Evolutionary conservation across 352 stramenopile genomes (phyloP).

Genomic region (Globisporangium carolinianum): DNA sequence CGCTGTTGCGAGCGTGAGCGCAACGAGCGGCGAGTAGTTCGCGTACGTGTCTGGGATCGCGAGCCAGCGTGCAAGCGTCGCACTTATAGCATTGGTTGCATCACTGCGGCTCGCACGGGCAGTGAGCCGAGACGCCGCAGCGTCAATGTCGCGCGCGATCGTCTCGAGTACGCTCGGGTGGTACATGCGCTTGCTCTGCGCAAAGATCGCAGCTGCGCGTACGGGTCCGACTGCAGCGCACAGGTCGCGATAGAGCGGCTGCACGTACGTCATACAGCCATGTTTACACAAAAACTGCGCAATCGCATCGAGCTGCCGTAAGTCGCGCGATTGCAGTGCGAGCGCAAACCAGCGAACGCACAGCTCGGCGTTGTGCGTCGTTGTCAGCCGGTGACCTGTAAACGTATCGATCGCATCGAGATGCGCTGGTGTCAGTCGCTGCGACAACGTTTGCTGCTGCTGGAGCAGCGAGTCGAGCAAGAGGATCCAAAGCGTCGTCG

Average conservation of each 20-base stretch:
- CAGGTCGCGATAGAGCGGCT: neutral
- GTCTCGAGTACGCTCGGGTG: neutral
- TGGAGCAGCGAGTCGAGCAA: conserved; percentile 45
- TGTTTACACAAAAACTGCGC: neutral
- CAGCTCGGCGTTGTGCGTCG: conserved; percentile 49
- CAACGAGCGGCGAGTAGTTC: conserved; percentile 19
- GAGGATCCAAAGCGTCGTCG: conserved; percentile 36
- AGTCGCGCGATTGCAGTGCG: conserved; percentile 21
- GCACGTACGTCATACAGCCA: neutral
- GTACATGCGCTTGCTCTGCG: neutral
- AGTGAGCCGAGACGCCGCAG: too few relatives aligned
- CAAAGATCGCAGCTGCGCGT: neutral
- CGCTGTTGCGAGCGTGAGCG: conserved; percentile 2
- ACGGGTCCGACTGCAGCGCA: neutral
- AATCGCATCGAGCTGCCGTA: neutral
- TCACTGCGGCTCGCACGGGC: neutral
- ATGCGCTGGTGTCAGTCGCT: conserved; percentile 21
- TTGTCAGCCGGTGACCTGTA: conserved; percentile 11
- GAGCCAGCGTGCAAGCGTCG: conserved; percentile 19
- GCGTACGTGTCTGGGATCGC: conserved; percentile 22
- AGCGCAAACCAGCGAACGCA: conserved; percentile 57
- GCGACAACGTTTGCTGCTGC: too few relatives aligned
- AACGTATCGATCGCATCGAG: conserved; percentile 6
- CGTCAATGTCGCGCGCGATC: neutral
- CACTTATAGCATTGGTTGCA: neutral